Percentiles rank a stretch among this genome's conserved stretches.
These are phyloP conservation scores for Pezicula rhizophila DNA, from an alignment of 2,329 filamentous ascomycete species.

Conservation along the genomic window DNA sequence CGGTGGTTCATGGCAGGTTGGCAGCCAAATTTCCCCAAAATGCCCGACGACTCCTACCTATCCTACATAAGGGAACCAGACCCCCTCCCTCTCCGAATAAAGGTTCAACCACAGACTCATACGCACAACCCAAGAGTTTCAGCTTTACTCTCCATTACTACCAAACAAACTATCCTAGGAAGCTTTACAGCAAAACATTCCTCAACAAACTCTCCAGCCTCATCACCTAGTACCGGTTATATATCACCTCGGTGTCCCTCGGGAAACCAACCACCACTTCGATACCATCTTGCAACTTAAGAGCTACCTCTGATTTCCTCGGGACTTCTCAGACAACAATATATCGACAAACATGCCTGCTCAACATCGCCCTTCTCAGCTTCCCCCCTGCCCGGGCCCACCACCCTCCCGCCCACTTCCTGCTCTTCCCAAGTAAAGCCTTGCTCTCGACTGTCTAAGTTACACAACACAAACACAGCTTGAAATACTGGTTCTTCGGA, in stretches of 20 bases:
- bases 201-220: slow-evolving; percentile 2
- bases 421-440: slow-evolving; percentile 52
- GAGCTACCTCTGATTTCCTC: neutral
- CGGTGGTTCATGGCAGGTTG: slow-evolving; percentile 7
- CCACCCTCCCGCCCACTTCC: slow-evolving; percentile 60
- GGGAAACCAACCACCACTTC: neutral
- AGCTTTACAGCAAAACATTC: neutral
- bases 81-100: slow-evolving; percentile 7
- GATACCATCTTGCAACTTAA: neutral
- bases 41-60: slow-evolving; percentile 9
- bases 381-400: slow-evolving; percentile 61
- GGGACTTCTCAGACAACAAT: slow-evolving; percentile 3
- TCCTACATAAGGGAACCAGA: slow-evolving; percentile 20
- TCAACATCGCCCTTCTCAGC: slow-evolving; percentile 54
- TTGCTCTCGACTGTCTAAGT: neutral
- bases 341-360: slow-evolving; percentile 42
- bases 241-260: slow-evolving; percentile 5
- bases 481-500: no score
- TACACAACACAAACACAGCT: neutral
- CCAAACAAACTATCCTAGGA: neutral
- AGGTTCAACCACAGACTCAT: slow-evolving; percentile 7
- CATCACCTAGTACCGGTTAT: slow-evolving; percentile 1
- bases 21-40: slow-evolving; percentile 23
- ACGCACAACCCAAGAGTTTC: slow-evolving; percentile 8
- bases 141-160: neutral